Evolutionary conservation across 768 basidiomycete species (phyloP).

Genomic region (Pisolithus tinctorius): DNA sequence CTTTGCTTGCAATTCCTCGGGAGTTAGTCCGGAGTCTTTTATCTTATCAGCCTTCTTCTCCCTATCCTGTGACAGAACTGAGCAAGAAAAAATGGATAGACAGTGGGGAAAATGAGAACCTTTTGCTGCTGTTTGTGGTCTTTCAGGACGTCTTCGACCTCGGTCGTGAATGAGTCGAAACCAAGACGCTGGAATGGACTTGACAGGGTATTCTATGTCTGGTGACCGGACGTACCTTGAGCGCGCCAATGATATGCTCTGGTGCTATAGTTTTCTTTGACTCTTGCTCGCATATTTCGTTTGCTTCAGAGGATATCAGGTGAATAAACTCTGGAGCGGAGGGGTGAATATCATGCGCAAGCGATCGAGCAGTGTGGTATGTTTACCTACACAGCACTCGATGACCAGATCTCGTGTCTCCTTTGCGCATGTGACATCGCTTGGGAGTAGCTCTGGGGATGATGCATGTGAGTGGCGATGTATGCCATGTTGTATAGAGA

Average conservation of each 20-base stretch:
- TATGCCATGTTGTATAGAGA: conserved; percentile 4
- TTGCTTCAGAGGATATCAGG: conserved; percentile 93
- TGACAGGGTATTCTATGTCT: background rate
- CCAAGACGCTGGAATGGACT: conserved; percentile 64
- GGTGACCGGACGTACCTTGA: conserved; percentile 54
- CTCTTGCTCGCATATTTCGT: conserved; percentile 96
- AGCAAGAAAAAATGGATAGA: conserved; percentile 1
- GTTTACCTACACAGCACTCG: conserved; percentile 98
- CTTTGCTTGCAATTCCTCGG: conserved; percentile 80
- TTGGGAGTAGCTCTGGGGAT: conserved; percentile 77
- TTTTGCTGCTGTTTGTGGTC: conserved; percentile 96
- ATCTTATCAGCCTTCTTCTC: conserved; percentile 91
- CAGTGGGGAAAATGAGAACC: conserved; percentile 37
- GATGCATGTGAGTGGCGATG: conserved; percentile 6
- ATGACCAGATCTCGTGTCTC: conserved; percentile 96
- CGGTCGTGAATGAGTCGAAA: conserved; percentile 84
- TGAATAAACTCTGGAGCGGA: conserved; percentile 84
- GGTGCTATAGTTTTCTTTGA: conserved; percentile 99
- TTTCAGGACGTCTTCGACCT: conserved; percentile 89
- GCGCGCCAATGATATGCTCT: conserved; percentile 88
- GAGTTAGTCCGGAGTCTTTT: conserved; percentile 81
- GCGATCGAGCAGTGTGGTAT: conserved; percentile 11
- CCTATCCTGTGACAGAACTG: conserved; percentile 50
- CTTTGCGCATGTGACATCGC: conserved; percentile 84
- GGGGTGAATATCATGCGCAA: conserved; percentile 11